Evolutionary conservation across 148 eudicot species (phyloP), one percentile per base, ranked within the genome.

Genomic region (Diospyros lotus): DNA sequence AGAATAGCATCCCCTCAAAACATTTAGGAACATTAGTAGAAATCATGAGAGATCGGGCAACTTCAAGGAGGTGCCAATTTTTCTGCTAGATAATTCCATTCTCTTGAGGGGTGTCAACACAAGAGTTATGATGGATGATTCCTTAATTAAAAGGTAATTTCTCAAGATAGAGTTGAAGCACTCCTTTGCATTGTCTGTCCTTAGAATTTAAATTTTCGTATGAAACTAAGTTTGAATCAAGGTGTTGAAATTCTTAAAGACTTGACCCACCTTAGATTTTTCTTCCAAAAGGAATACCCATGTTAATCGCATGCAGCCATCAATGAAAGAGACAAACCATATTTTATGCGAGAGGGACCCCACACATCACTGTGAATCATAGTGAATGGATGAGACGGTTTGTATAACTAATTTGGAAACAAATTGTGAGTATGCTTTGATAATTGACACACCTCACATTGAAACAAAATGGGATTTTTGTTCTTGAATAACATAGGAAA

Each of bases 311-410:
- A 48, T 40, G 15, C 42, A 48, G 13, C 42, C 68, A 65, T 65
- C 68, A 42, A 65, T n/a, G 42, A 65, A 65, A 2, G 50, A 65
- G 4, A 65, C 50, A 65, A 65, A 65, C 68, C 68, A 65, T 65
- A 4, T 40, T 65, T 40, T 10, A 41, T 14, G 4, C 48, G 10
- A 9, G 46, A 65, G 48, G 69, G 69, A 8, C 69, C 69, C 69
- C 69, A 7, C 39, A 65, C 39, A 65, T 65, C 69, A 65, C 48
- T 65, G 14, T 65, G 46, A 65, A 65, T 40, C 46, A 65, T 1
- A 2, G 69, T n/a, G 42, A 65, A 65, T 3, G 69, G 69, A 5
- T 2, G 13, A 65, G 68, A 65, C 42, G 68, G 18, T 42, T 65
- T 65, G 13, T 8, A 65, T 4, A 9, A 9, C 4, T 40, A 4